Base-by-base conservation (phyloP, 2,329 filamentous ascomycete genomes). In the Colletotrichum sp. region DNA sequence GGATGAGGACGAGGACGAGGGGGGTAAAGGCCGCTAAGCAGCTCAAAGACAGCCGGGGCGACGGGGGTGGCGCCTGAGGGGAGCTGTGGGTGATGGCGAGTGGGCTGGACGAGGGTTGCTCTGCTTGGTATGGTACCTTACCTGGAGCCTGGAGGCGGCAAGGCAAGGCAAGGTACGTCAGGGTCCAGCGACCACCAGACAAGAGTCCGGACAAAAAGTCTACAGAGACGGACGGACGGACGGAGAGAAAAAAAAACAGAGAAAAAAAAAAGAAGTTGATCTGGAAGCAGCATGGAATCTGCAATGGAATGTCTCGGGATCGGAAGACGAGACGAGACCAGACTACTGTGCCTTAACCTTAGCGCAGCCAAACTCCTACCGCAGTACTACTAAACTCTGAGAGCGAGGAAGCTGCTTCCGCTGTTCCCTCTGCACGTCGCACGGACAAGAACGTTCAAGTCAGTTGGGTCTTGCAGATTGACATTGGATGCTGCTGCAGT, bases 251-350 rank as follows among this genome's bases (percentile, higher is more conserved):
- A 16, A 57, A 63, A 36, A 16, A 16, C 5, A 64, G 29, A 22
- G 12, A 25, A n/a, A 63, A 74, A 64, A 25, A 25, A 69, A 39
- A 49, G 12, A 67, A 68, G 55, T 68, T 75, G 70, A 76, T 76
- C 73, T 76, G 57, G 73, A 76, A 76, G 44, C 39, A 67, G 27
- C 29, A 36, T 68, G 44, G 69, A 76, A 76, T 30, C 12, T 36
- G 22, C 52, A 39, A 63, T 69, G 59, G 69, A 76, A 76, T 76
- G 73, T 76, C 73, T 76, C 57, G 57, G 63, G 39, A 44, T 73
- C 59, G 63, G 39, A 44, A 32, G 70, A 76, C 70, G 70, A 73
- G 59, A 73, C 64, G 49, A 73, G 57, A 62, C 67, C 32, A 27
- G 25, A 22, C 25, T 59, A 67, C 67, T 52, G 52, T 68, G 69